Conservation (phyloP, 2,329 filamentous ascomycete genomes). For the Sclerotinia nivalis region DNA sequence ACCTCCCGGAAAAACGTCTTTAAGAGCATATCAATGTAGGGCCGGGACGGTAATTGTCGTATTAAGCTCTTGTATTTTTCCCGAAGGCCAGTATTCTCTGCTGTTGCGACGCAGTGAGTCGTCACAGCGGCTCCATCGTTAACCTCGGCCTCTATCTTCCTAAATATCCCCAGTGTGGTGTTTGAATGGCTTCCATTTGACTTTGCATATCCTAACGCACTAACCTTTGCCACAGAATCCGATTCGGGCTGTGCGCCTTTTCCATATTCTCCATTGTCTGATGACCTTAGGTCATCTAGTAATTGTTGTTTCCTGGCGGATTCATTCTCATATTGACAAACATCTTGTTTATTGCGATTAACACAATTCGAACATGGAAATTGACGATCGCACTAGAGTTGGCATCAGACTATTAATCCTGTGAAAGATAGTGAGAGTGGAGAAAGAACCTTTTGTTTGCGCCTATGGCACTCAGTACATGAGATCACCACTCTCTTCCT, state of each 20-base stretch:
- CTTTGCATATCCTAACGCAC: slow-evolving; percentile 54
- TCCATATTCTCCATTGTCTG: slow-evolving; percentile 28
- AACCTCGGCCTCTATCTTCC: slow-evolving; percentile 52
- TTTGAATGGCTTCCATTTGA: slow-evolving; percentile 47
- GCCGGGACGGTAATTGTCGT: slow-evolving; percentile 56
- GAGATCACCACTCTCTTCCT: slow-evolving; percentile 61
- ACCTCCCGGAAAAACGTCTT: slow-evolving; percentile 57
- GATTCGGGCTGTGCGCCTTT: slow-evolving; percentile 33
- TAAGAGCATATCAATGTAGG: slow-evolving; percentile 56
- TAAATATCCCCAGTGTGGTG: slow-evolving; percentile 57
- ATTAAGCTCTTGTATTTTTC: slow-evolving; percentile 61
- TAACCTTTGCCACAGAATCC: slow-evolving; percentile 36
- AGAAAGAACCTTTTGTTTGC: slow-evolving; percentile 48
- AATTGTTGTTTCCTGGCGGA: slow-evolving; percentile 39
- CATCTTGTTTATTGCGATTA: slow-evolving; percentile 55
- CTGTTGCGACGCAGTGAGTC: slow-evolving; percentile 32
- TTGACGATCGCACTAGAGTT: slow-evolving; percentile 56
- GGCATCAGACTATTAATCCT: slow-evolving; percentile 25
- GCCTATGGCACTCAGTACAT: slow-evolving; percentile 63
- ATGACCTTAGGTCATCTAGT: slow-evolving; percentile 33
- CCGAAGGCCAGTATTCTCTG: slow-evolving; percentile 46
- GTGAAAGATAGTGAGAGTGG: not conserved
- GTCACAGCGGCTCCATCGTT: slow-evolving; percentile 36
- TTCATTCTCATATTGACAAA: slow-evolving; percentile 57
- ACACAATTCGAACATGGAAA: slow-evolving; percentile 61